Base-by-base conservation (phyloP, 306 rosid genomes). In the Pterocarpus santalinus region DNA sequence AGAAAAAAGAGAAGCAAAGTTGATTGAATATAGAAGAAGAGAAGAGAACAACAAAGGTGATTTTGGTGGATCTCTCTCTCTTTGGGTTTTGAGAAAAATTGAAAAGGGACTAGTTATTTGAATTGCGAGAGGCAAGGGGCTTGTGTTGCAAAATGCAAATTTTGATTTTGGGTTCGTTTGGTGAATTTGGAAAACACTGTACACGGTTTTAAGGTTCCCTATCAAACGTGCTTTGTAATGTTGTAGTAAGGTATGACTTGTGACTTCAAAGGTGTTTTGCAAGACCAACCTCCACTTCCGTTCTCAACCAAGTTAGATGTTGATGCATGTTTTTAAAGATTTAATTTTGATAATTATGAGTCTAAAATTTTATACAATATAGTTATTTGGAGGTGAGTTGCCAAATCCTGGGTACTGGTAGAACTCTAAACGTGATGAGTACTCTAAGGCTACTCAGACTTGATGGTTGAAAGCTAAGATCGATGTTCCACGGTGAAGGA, bases 31-130 rank as follows among this genome's bases (percentile, higher is more conserved):
- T 83, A 62, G 72, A 49, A 55, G 46, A 72, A 15, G 1, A 22
- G 1, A 22, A 22, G 83, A 39, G 47, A 66, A 32, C 34, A 77
- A 63, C 55, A 15, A 47, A 47, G 53, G 53, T 47, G 15, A 47
- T 47, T 11, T 47, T 47, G 53, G 32, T 57, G 88, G 91, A 88
- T 90, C 88, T 73, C 68, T 73, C 63, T 0, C 28, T 69, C 68
- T 75, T 78, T 76, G 28, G 28, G 14, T 47, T 47, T 47, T 47
- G 52, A 3, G 46, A 41, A 8, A 41, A 41, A 41, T 0, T 0
- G 6, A 8, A 6, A 41, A 8, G 46, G 2, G 46, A 5, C 46
- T 41, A 41, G 46, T 41, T 41, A 41, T 41, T 41, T 3, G 46
- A 47, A 47, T 47, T 47, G 52, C 9, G 52, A 11, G 52, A 47